These are phyloP conservation scores for Lycium barbarum DNA, from an alignment of 257 asterid genomes.

Conservation along the genomic window DNA sequence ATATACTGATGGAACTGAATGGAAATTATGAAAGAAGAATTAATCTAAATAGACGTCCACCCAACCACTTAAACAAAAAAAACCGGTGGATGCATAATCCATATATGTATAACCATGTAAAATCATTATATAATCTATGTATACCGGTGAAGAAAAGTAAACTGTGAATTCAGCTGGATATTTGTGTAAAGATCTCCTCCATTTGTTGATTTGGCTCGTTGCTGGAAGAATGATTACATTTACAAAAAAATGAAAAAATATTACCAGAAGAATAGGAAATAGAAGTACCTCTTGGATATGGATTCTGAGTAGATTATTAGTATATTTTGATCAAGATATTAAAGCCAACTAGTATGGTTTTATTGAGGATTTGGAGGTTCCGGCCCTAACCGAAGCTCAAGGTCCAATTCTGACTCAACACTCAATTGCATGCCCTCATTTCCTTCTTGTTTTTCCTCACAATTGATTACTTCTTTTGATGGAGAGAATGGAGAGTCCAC, in stretches of 20 bases:
- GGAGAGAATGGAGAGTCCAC: too few relatives aligned
- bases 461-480: slow-evolving; percentile 28
- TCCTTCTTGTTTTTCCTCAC: slow-evolving; percentile 24
- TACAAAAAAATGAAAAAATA: background rate
- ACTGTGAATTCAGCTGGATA: background rate
- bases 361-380: slow-evolving; percentile 29
- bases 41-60: background rate
- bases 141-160: background rate
- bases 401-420: slow-evolving; percentile 38
- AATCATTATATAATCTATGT: background rate
- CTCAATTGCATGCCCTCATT: slow-evolving; percentile 25
- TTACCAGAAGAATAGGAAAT: background rate
- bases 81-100: background rate
- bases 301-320: background rate
- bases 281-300: background rate
- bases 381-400: slow-evolving; percentile 47
- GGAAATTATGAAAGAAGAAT: background rate
- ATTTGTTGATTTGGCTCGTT: background rate
- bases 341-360: background rate
- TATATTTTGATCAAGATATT: background rate
- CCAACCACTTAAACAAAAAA: background rate
- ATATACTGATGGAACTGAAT: background rate
- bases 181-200: background rate
- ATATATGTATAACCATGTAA: background rate
- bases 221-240: background rate